These are phyloP conservation scores for Linnemannia zychae DNA, from an alignment of 192 early-diverging fungal genomes.

Conservation along the genomic window DNA sequence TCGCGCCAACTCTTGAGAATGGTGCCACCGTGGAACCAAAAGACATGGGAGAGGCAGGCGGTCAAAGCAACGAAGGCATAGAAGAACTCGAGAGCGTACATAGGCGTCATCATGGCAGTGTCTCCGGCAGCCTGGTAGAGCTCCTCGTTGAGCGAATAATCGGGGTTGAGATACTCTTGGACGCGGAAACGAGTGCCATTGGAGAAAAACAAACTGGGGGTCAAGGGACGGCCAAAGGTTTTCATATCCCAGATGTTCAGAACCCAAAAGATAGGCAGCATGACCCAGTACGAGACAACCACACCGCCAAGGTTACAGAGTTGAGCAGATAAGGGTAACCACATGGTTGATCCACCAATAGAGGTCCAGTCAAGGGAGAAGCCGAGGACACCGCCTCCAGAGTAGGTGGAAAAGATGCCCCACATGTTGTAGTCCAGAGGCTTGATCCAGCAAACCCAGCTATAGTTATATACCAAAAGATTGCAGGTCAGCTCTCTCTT, in stretches of 20 bases:
- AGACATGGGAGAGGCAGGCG: conserved; percentile 65
- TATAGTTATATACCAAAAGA: no score
- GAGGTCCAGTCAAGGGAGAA: conserved; percentile 80
- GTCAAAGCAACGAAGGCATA: conserved; percentile 65
- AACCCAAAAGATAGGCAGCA: conserved; percentile 74
- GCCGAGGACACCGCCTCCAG: conserved; percentile 75
- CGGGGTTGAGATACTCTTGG: not conserved
- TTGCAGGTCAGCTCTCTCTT: no score
- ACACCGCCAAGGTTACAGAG: conserved; percentile 72
- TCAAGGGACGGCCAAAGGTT: conserved; percentile 14
- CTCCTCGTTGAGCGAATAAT: conserved; percentile 51
- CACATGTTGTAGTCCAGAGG: conserved; percentile 37
- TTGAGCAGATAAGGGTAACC: conserved; percentile 60
- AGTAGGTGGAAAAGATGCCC: conserved; percentile 42
- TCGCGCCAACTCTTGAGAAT: conserved; percentile 54
- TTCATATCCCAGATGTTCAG: conserved; percentile 51
- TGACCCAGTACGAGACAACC: conserved; percentile 75
- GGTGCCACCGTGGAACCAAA: conserved; percentile 72
- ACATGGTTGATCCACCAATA: conserved; percentile 36
- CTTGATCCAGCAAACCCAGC: conserved; percentile 45
- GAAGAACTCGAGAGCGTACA: conserved; percentile 57
- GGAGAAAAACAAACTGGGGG: conserved; percentile 24
- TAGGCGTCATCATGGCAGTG: conserved; percentile 60
- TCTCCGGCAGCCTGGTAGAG: conserved; percentile 58
- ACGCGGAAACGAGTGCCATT: conserved; percentile 29